These are phyloP conservation scores for Nannizziopsis barbatae DNA, from an alignment of 2,329 filamentous ascomycete species.

Conservation along the genomic window DNA sequence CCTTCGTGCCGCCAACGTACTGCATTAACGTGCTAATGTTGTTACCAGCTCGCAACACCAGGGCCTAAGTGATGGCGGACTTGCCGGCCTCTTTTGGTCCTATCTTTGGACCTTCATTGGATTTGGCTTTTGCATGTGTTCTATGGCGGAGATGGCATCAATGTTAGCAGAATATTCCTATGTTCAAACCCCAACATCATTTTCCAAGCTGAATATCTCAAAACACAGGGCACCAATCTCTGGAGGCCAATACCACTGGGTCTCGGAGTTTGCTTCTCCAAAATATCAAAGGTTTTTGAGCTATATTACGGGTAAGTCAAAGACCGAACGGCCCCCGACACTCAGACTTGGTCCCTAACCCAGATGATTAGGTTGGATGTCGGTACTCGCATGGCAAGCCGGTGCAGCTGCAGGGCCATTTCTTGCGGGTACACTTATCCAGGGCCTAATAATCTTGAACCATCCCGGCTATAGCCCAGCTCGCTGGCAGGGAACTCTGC, in stretches of 20 bases:
- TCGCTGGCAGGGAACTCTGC: constrained; percentile 24
- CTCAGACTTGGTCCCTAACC: constrained; percentile 13
- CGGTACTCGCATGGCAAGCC: constrained; percentile 25
- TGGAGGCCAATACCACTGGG: constrained; percentile 51
- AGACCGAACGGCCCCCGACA: constrained; percentile 20
- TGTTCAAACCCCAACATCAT: background rate
- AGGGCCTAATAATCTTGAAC: constrained; percentile 26
- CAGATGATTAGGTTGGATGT: constrained; percentile 21
- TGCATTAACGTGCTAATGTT: background rate
- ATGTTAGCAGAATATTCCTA: constrained; percentile 20
- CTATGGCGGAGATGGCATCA: constrained; percentile 53
- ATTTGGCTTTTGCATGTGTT: constrained; percentile 49
- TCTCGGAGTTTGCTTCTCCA: constrained; percentile 43
- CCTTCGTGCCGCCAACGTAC: background rate
- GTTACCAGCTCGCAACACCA: constrained; percentile 18
- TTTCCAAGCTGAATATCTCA: background rate
- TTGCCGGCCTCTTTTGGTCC: constrained; percentile 22
- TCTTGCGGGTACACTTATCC: constrained; percentile 25
- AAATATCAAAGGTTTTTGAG: constrained; percentile 43
- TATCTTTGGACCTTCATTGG: constrained; percentile 48
- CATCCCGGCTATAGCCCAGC: constrained; percentile 21
- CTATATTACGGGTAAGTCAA: constrained; percentile 40
- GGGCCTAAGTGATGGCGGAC: constrained; percentile 18
- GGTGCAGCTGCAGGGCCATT: constrained; percentile 22
- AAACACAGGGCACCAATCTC: constrained; percentile 41